Percentiles rank a stretch among this genome's conserved stretches.
Evolutionary conservation across 139 green algal species (phyloP).

Genomic region (Ulvella scutata): DNA sequence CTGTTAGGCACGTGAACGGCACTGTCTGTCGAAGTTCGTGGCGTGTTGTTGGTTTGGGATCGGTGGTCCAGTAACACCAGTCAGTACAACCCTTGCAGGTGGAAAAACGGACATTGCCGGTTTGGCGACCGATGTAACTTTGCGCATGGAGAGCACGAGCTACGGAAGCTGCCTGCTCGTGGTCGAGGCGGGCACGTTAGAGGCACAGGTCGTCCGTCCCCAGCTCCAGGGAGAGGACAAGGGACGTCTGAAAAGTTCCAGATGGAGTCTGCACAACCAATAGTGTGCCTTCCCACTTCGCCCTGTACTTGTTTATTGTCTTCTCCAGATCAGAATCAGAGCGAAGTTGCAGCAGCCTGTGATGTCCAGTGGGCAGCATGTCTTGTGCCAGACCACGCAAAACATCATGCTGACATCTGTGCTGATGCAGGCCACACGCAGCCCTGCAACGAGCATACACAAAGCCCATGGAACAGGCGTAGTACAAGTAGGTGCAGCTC

Average conservation of each 20-base stretch:
- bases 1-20: no score
- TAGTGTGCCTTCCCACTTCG: no score
- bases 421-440: background rate
- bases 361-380: no score
- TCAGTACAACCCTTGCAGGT: no score
- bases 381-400: no score
- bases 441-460: background rate
- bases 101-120: constrained; percentile 65
- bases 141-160: constrained; percentile 81
- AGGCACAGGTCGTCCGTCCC: background rate
- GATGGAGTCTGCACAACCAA: background rate
- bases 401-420: no score
- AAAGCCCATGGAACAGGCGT: background rate
- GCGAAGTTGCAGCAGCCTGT: no score
- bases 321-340: no score
- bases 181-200: background rate
- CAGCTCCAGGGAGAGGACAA: background rate
- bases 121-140: constrained; percentile 92
- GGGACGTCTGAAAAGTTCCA: background rate
- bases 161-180: constrained; percentile 38
- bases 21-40: no score
- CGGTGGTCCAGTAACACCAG: no score
- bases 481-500: background rate
- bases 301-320: no score
- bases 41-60: no score